phyloP scores from a whole-genome alignment of 1,284 basidiomycete genomes.

The Fomitopsis palustris region DNA sequence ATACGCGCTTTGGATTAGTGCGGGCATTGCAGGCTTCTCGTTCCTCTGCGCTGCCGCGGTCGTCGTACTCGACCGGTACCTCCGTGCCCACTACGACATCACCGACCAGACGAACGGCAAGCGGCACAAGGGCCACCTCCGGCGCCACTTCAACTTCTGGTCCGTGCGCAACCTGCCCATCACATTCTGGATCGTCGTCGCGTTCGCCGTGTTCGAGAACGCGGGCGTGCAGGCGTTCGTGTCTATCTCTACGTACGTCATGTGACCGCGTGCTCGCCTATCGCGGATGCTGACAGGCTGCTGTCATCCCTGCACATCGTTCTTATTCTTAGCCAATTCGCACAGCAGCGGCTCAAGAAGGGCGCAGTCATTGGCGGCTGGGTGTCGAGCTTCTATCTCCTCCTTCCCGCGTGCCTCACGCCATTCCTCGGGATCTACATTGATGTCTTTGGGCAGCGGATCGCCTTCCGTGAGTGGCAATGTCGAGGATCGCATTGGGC shows the following conservation, averaged over 20 bases:
- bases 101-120: conserved; percentile 37
- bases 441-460: conserved; percentile 39
- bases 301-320: not conserved
- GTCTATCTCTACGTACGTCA: conserved; percentile 40
- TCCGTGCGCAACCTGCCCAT: conserved; percentile 35
- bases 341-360: conserved; percentile 41
- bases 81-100: conserved; percentile 34
- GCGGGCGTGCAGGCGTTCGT: conserved; percentile 44
- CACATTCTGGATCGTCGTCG: conserved; percentile 42
- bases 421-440: conserved; percentile 43
- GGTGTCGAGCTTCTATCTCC: conserved; percentile 45
- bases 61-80: conserved; percentile 37
- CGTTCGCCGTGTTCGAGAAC: conserved; percentile 41
- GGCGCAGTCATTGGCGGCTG: conserved; percentile 45
- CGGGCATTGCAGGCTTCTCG: conserved; percentile 38
- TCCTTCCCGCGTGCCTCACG: conserved; percentile 40
- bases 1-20: conserved; percentile 42
- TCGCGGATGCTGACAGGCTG: not conserved
- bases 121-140: conserved; percentile 26
- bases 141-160: conserved; percentile 31
- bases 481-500: not conserved
- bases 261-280: conserved; percentile 10
- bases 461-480: conserved; percentile 35
- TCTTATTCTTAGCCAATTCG: conserved; percentile 31
- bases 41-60: conserved; percentile 36